A percentile compares a stretch with the other conserved stretches of the same genome.
Conservation (phyloP, 1,284 basidiomycete genomes). For the Cutaneotrichosporon cavernicola region DNA sequence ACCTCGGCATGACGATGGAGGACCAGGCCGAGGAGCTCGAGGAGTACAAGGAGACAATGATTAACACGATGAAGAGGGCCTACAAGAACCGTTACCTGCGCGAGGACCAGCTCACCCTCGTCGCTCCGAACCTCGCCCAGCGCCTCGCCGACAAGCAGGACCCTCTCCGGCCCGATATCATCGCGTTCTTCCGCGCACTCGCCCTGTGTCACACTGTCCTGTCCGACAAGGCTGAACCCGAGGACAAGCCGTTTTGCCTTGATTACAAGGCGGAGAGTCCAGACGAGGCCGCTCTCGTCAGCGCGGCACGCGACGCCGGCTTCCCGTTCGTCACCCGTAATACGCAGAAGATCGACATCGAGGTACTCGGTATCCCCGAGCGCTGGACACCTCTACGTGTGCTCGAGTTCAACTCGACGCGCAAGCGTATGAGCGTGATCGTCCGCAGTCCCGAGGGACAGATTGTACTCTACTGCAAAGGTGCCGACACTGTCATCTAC, state of each 20-base stretch:
- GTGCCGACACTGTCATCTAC: slow-evolving; percentile 95
- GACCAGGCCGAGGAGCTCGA: slow-evolving; percentile 68
- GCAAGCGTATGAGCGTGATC: slow-evolving; percentile 91
- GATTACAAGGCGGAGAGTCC: slow-evolving; percentile 90
- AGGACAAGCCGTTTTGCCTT: slow-evolving; percentile 65
- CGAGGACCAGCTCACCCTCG: slow-evolving; percentile 77
- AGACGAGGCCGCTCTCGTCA: slow-evolving; percentile 91
- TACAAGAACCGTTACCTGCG: slow-evolving; percentile 91
- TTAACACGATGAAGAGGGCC: slow-evolving; percentile 66
- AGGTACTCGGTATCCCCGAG: slow-evolving; percentile 85
- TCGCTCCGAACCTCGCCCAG: slow-evolving; percentile 78
- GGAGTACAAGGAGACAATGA: slow-evolving; percentile 72
- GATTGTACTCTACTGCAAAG: slow-evolving; percentile 86
- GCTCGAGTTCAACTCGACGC: slow-evolving; percentile 88
- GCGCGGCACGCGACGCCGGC: slow-evolving; percentile 85
- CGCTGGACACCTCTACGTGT: slow-evolving; percentile 74
- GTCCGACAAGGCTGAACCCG: slow-evolving; percentile 65
- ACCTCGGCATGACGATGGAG: slow-evolving; percentile 64
- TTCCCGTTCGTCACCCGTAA: slow-evolving; percentile 83
- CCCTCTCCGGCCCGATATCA: slow-evolving; percentile 66
- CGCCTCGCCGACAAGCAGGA: slow-evolving; percentile 66
- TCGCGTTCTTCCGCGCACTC: slow-evolving; percentile 85
- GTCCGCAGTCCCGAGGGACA: slow-evolving; percentile 77
- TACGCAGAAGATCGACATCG: slow-evolving; percentile 77
- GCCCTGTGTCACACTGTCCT: slow-evolving; percentile 91